Evolutionary conservation across 768 basidiomycete genomes (phyloP), one percentile per base, ranked within the genome.

Genomic region (Calocera cornea): DNA sequence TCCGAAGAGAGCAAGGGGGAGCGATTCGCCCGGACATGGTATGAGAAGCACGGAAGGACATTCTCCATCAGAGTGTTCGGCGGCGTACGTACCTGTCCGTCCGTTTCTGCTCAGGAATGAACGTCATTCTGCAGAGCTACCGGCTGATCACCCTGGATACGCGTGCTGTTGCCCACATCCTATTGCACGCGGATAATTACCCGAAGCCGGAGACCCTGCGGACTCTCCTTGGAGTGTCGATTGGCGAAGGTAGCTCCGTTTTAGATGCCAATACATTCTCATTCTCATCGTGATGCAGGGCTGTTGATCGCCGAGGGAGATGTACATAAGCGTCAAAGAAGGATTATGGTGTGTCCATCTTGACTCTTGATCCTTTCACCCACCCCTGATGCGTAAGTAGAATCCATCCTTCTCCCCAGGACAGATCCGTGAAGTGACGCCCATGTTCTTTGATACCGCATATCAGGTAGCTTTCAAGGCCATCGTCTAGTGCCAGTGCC

Each of bases 371-470:
- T 38, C 7, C 36, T 14, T 38, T 5, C 36, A 38, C n/a, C n/a
- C n/a, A n/a, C n/a, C 7, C 5, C 27, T 65, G 36, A 38, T 14
- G 14, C 7, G 36, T 5, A 38, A 38, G 38, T 69, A 84, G 82
- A 71, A 75, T 84, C 63, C 84, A 8, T 83, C 83, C 1, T 87
- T 87, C 72, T 78, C 82, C 0, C 73, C 80, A 12, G 68, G 78
- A 1, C 79, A 83, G 66, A 79, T 86, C 71, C 80, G 80, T 68
- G 80, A 79, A 1, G 73, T 84, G 16, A 76, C 78, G 0, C 86
- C 84, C 2, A 79, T 87, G 12, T 87, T 88, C 71, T 82, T 80
- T 75, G 76, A 81, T 22, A 86, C 85, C 70, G 84, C 87, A 1
- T 74, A 72, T 22, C 77, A 84, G 73, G 83, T 85, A 64, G 72